phyloP scores from a whole-genome alignment of 768 basidiomycete genomes.

The Polyporus arcularius region DNA sequence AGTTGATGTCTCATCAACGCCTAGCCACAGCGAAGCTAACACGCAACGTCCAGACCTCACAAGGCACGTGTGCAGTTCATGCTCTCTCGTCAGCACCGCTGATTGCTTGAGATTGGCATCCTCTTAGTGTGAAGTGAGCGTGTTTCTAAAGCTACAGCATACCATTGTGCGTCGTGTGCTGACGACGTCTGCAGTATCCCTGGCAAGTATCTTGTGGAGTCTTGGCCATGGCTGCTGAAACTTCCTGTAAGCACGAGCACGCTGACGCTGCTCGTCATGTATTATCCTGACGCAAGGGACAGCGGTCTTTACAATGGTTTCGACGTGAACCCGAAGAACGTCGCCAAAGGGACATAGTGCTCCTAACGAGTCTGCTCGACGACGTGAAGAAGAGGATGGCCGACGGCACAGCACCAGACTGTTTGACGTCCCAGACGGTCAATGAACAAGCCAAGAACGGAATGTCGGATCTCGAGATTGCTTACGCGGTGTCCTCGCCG shows the following conservation, averaged over 20 bases:
- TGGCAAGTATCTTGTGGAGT: slow-evolving; percentile 50
- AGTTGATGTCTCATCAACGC: slow-evolving; percentile 13
- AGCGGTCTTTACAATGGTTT: slow-evolving; percentile 46
- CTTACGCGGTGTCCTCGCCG: slow-evolving; percentile 45
- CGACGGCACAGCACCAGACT: slow-evolving; percentile 40
- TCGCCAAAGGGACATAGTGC: slow-evolving; percentile 39
- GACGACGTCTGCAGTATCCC: slow-evolving; percentile 38
- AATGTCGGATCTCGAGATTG: slow-evolving; percentile 44
- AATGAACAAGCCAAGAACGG: slow-evolving; percentile 38
- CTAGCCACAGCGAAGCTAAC: no score
- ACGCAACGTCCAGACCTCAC: slow-evolving; percentile 17
- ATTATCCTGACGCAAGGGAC: neutral
- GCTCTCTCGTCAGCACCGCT: no score
- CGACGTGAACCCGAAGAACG: slow-evolving; percentile 41
- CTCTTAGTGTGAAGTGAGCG: slow-evolving; percentile 36
- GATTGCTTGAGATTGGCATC: no score
- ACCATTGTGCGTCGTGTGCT: neutral
- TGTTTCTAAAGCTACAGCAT: no score
- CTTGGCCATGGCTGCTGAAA: slow-evolving; percentile 48
- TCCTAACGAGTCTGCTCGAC: slow-evolving; percentile 41
- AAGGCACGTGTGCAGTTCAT: neutral
- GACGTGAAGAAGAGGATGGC: slow-evolving; percentile 46
- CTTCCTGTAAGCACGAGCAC: slow-evolving; percentile 36
- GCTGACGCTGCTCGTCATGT: neutral
- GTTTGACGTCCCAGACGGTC: slow-evolving; percentile 42